Evolutionary conservation across 169 alveolate species (phyloP).

Genomic region (Plasmodium malariae): DNA sequence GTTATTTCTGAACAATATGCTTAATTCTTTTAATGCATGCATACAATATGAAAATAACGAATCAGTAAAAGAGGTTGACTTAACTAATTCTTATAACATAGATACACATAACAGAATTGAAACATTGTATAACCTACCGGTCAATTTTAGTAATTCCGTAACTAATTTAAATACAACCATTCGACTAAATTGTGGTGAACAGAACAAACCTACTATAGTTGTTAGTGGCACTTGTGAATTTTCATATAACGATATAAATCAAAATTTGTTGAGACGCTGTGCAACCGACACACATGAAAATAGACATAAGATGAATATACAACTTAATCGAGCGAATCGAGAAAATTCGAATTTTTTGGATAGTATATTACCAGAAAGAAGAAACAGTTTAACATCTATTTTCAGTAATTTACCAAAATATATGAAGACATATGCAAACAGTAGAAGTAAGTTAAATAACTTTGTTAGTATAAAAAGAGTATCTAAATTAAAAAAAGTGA

Average conservation of each 20-base stretch:
- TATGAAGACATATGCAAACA: constrained; percentile 63
- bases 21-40: constrained; percentile 4
- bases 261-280: no score
- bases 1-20: constrained; percentile 2
- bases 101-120: constrained; percentile 11
- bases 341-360: not conserved
- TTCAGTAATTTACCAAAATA: constrained; percentile 36
- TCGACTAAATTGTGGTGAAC: constrained; percentile 8
- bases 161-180: constrained; percentile 19
- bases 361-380: not conserved
- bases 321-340: not conserved
- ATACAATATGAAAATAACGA: not conserved
- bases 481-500: not conserved
- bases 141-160: not conserved
- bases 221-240: no score
- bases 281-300: not conserved
- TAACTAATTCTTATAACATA: constrained; percentile 1
- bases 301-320: not conserved
- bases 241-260: no score
- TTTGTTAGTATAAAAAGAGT: not conserved
- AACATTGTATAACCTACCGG: constrained; percentile 2
- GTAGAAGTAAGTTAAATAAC: constrained; percentile 38
- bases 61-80: not conserved
- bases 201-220: not conserved
- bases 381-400: not conserved